phyloP scores from a whole-genome alignment of 257 asterid species.

The Handroanthus guayacan region DNA sequence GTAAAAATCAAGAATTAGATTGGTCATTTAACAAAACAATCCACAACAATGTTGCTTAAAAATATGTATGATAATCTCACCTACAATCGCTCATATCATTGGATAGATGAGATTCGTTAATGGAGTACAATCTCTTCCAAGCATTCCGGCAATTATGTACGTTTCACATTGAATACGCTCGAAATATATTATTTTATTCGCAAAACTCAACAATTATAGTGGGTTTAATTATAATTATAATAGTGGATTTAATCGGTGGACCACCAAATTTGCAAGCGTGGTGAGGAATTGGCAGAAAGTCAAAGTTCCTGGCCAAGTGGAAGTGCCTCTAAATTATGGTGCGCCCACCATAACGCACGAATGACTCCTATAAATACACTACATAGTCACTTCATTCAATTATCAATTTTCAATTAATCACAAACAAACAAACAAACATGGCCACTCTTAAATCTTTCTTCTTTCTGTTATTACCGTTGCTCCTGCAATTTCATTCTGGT shows the following conservation, averaged over 20 bases:
- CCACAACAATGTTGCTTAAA: no score
- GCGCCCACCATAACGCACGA: not conserved
- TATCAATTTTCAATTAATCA: not conserved
- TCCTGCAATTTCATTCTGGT: constrained; percentile 57
- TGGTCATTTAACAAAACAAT: no score
- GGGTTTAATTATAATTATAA: no score
- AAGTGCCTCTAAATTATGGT: constrained; percentile 16
- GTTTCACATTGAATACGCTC: no score
- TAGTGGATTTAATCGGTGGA: constrained; percentile 35
- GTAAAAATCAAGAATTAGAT: no score
- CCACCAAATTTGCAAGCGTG: constrained; percentile 31
- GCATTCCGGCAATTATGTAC: no score
- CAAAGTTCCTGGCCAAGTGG: constrained; percentile 50
- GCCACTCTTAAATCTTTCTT: constrained; percentile 39
- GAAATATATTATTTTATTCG: no score
- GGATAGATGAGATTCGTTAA: no score
- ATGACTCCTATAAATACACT: constrained; percentile 26
- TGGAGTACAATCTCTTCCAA: no score
- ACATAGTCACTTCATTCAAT: constrained; percentile 3
- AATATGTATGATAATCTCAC: no score
- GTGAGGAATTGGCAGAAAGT: constrained; percentile 42
- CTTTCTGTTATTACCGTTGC: constrained; percentile 52
- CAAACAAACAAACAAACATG: constrained; percentile 35
- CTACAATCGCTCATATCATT: no score
- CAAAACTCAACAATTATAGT: no score